Evolutionary conservation across 371 early-diverging fungal species (phyloP), one percentile per base, ranked within the genome.

Genomic region (Mycotypha africana): DNA sequence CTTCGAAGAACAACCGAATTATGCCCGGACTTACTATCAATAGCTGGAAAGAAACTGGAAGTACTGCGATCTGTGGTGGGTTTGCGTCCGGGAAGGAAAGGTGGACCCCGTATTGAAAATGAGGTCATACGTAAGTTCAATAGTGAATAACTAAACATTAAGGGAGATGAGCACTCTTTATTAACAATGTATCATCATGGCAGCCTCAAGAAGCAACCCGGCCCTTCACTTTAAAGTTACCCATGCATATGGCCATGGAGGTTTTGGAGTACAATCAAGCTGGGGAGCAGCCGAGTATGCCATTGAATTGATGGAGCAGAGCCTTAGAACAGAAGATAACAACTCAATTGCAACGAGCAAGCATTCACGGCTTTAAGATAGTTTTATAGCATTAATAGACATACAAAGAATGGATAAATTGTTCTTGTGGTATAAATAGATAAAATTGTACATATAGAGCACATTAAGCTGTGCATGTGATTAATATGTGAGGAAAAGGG

Each of bases 191-290:
- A n/a, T n/a, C n/a, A n/a, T n/a, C n/a, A n/a, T n/a, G n/a, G n/a
- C n/a, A n/a, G n/a, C n/a, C n/a, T n/a, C n/a, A n/a, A n/a, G n/a
- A n/a, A n/a, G n/a, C n/a, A n/a, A n/a, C n/a, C n/a, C n/a, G n/a
- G n/a, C n/a, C n/a, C n/a, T n/a, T n/a, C n/a, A n/a, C n/a, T n/a
- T n/a, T n/a, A n/a, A 81, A 26, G 62, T 88, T 2, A 74, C 78
- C 9, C 86, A 89, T 62, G 82, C 84, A 45, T 89, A 89, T 66
- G 92, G 92, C 0, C 92, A 92, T 62, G 87, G 87, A 20, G 84
- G 86, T 0, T 82, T 73, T 49, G 88, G 85, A 56, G 68, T 62
- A 53, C 83, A 85, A 56, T 74, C 78, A 16, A 86, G 86, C 53
- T 88, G 88, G 86, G 91, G 88, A 10, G 69, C 80, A 39, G 83